Percentiles rank a stretch among this genome's conserved stretches.
These are phyloP conservation scores for Cyathus striatus DNA, from an alignment of 768 basidiomycete genomes.

Conservation along the genomic window DNA sequence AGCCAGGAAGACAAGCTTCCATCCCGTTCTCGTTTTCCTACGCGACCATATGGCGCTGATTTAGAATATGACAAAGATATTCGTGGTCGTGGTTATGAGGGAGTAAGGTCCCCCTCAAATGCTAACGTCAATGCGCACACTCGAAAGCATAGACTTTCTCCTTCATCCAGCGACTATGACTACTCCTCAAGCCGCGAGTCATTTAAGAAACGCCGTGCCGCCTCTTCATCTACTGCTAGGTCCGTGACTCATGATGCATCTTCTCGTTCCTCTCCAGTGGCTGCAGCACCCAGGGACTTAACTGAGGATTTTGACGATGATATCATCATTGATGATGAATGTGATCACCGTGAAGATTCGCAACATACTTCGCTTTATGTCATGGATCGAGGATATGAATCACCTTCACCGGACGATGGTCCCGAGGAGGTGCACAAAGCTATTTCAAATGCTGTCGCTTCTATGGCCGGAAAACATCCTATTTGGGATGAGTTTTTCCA, in stretches of 20 bases:
- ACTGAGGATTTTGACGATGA: not conserved
- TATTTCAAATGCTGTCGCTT: not conserved
- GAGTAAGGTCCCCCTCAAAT: too few species aligned
- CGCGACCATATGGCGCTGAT: too few species aligned
- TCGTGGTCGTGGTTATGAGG: too few species aligned
- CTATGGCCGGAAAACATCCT: constrained; percentile 36
- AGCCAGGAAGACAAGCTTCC: constrained; percentile 19
- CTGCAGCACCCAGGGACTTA: not conserved
- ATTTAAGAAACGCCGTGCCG: not conserved
- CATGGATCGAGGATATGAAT: not conserved
- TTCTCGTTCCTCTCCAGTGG: too few species aligned
- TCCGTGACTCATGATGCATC: too few species aligned
- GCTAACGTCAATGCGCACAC: not conserved
- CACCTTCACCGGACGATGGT: not conserved
- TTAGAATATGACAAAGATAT: too few species aligned
- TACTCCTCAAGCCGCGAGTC: constrained; percentile 1
- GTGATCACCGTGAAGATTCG: not conserved
- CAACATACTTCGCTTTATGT: not conserved
- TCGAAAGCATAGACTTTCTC: constrained; percentile 15
- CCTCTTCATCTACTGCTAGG: constrained; percentile 1
- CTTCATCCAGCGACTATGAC: constrained; percentile 18
- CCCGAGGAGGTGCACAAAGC: not conserved
- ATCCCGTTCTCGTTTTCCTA: not conserved
- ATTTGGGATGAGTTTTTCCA: constrained; percentile 42
- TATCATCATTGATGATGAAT: too few species aligned